Evolutionary conservation across 345 rosid species (phyloP).

Genomic region (Leavenworthia alabamica): DNA sequence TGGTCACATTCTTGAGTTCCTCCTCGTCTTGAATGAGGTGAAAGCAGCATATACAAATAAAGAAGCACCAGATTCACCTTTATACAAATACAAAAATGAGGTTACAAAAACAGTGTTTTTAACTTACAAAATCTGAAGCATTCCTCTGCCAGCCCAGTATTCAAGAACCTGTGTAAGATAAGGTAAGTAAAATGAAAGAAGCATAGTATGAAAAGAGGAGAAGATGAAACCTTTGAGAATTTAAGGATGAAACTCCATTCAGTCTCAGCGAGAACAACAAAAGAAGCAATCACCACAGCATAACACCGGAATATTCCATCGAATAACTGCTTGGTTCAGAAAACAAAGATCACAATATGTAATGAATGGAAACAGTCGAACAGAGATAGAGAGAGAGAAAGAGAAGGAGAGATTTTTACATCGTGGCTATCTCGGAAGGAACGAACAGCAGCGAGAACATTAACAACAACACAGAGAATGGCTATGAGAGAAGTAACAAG

Average conservation of each 20-base stretch:
- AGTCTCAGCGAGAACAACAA: constrained; percentile 78
- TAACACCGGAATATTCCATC: constrained; percentile 93
- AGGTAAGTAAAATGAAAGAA: not conserved
- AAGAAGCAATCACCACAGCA: constrained; percentile 60
- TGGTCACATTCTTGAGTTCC: not conserved
- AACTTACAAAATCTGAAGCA: constrained; percentile 99
- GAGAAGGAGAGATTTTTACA: constrained; percentile 34
- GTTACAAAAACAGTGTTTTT: not conserved
- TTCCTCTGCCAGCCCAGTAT: constrained; percentile 91
- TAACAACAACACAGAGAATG: constrained; percentile 71
- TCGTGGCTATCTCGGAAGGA: constrained; percentile 70
- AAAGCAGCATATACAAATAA: not conserved
- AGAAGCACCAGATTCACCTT: not conserved
- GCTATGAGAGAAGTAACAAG: constrained; percentile 59
- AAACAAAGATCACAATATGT: not conserved
- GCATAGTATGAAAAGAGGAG: too few relatives aligned
- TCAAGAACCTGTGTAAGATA: constrained; percentile 60
- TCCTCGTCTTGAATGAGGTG: not conserved
- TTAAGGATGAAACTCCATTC: constrained; percentile 75
- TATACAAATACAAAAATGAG: not conserved
- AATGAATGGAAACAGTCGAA: not conserved
- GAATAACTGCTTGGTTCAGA: constrained; percentile 47
- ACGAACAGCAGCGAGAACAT: constrained; percentile 74
- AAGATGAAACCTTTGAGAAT: constrained; percentile 56
- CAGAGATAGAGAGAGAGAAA: not conserved